Evolutionary conservation across 495 filamentous ascomycete species (phyloP).

Genomic region (Annulohypoxylon moriforme): DNA sequence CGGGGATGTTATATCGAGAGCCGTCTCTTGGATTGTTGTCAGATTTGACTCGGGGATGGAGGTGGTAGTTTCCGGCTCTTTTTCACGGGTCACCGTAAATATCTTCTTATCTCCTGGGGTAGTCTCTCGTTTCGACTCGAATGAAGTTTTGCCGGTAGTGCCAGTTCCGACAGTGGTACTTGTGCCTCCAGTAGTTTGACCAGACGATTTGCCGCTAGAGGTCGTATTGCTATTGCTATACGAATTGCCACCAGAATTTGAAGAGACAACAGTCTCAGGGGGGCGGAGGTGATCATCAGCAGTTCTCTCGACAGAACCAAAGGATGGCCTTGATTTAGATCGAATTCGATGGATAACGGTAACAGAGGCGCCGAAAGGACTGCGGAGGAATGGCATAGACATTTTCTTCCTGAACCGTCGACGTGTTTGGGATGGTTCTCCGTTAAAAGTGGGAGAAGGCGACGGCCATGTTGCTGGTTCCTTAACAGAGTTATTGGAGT

Average conservation of each 20-base stretch:
- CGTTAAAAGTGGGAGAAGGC: conserved; percentile 39
- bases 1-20: conserved; percentile 57
- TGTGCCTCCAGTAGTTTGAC: conserved; percentile 41
- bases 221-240: conserved; percentile 47
- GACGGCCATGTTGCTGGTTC: conserved; percentile 47
- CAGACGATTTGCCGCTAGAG: conserved; percentile 49
- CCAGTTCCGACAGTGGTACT: conserved; percentile 41
- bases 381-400: conserved; percentile 56
- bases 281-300: conserved; percentile 32
- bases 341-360: conserved; percentile 60
- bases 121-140: conserved; percentile 54
- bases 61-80: conserved; percentile 24
- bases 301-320: conserved; percentile 41
- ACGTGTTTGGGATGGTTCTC: conserved; percentile 33
- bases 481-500: conserved; percentile 30
- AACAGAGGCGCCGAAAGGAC: conserved; percentile 52
- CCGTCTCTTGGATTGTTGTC: conserved; percentile 56
- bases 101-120: conserved; percentile 41
- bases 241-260: conserved; percentile 35
- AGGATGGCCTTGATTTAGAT: conserved; percentile 50
- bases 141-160: conserved; percentile 55
- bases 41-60: conserved; percentile 51
- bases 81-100: conserved; percentile 40
- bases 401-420: conserved; percentile 53
- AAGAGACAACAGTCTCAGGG: conserved; percentile 33